Percentiles rank a stretch among this genome's conserved stretches.
These are phyloP conservation scores for Tetrapisispora phaffii DNA, from an alignment of 805 yeast species.

Conservation along the genomic window DNA sequence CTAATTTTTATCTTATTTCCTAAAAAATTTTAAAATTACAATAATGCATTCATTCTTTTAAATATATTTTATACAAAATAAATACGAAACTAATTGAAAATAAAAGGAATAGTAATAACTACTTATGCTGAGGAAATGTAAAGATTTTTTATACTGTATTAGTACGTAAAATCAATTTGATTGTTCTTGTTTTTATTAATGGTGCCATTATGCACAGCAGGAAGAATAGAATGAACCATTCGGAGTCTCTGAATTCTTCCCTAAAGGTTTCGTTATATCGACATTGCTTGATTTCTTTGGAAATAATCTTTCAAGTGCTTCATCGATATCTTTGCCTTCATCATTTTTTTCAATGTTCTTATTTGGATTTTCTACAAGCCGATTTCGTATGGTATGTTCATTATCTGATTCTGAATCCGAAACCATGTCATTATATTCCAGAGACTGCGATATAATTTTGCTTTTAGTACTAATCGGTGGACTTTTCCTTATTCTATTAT, in stretches of 20 bases:
- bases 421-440: conserved; percentile 3
- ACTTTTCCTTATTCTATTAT: background rate
- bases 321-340: background rate
- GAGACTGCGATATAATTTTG: background rate
- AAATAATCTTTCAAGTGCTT: background rate
- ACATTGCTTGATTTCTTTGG: conserved; percentile 3
- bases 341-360: background rate
- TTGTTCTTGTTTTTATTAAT: background rate
- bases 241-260: conserved; percentile 10
- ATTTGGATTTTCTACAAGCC: background rate
- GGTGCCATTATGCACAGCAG: conserved; percentile 2
- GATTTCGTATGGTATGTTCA: background rate
- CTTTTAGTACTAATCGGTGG: background rate
- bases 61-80: background rate
- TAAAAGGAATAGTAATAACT: background rate
- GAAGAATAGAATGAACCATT: conserved; percentile 6
- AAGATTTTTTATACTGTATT: background rate
- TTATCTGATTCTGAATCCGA: conserved; percentile 3
- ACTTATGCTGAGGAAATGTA: background rate
- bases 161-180: background rate
- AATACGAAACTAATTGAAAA: background rate
- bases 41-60: background rate
- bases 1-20: conserved; percentile 3
- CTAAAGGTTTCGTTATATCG: conserved; percentile 23
- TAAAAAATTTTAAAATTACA: no score